A percentile compares a stretch with the other conserved stretches of the same genome.
Evolutionary conservation across 305 asterid genomes (phyloP).

Genomic region (Plantago coronopus): DNA sequence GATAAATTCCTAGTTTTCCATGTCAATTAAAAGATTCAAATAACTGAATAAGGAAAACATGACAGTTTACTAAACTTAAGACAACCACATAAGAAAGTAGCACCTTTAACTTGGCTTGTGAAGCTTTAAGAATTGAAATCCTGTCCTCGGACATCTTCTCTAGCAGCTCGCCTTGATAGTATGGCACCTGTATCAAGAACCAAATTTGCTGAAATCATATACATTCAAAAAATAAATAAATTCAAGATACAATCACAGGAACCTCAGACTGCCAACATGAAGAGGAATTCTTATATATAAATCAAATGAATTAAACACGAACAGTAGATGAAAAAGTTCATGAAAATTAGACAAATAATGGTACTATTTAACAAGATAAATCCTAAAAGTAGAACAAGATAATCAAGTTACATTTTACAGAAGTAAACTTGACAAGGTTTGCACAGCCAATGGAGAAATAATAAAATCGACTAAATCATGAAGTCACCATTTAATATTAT

Average conservation of each 20-base stretch:
- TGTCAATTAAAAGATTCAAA: conserved; percentile 19
- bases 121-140: conserved; percentile 61
- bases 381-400: too few species aligned
- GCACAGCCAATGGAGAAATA: too few species aligned
- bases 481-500: too few species aligned
- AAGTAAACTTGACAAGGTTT: too few species aligned
- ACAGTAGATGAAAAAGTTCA: not conserved
- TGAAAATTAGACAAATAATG: not conserved
- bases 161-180: conserved; percentile 71
- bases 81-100: conserved; percentile 9
- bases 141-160: conserved; percentile 72
- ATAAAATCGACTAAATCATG: too few species aligned
- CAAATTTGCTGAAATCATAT: not conserved
- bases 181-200: conserved; percentile 61
- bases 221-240: not conserved
- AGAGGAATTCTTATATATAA: not conserved
- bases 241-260: too few species aligned
- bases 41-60: not conserved
- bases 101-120: conserved; percentile 83
- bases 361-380: not conserved
- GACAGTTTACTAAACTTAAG: not conserved
- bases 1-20: conserved; percentile 62
- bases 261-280: not conserved
- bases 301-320: not conserved
- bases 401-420: too few species aligned